A percentile compares a stretch with the other conserved stretches of the same genome.
Conservation (phyloP, 1,139 yeast species). For the Candida albicans region DNA sequence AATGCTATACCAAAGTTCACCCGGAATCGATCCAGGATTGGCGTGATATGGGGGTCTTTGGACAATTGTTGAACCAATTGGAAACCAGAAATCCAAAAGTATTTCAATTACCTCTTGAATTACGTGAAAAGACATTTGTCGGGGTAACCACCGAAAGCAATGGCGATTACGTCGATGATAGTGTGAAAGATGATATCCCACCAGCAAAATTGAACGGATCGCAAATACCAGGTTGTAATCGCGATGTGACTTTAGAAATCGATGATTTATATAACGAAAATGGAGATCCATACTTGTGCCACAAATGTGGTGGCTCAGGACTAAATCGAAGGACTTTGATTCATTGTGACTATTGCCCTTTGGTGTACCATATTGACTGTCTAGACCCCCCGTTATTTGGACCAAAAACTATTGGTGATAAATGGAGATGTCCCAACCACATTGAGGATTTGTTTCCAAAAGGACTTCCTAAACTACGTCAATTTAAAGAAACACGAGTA, state of each 20-base stretch:
- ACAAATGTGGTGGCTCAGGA: slow-evolving; percentile 74
- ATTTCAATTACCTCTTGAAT: slow-evolving; percentile 65
- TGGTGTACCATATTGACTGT: slow-evolving; percentile 94
- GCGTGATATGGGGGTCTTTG: slow-evolving; percentile 56
- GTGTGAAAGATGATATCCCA: slow-evolving; percentile 49
- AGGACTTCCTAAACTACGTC: slow-evolving; percentile 35
- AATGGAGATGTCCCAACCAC: slow-evolving; percentile 96
- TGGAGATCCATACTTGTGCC: slow-evolving; percentile 69
- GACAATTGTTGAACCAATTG: slow-evolving; percentile 59
- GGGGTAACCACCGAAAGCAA: slow-evolving; percentile 66
- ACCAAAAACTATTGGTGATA: slow-evolving; percentile 74
- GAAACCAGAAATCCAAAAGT: slow-evolving; percentile 68
- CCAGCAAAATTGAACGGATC: slow-evolving; percentile 40
- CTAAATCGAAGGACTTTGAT: slow-evolving; percentile 52
- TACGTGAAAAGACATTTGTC: slow-evolving; percentile 68
- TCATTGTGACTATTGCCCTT: slow-evolving; percentile 82
- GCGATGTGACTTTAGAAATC: slow-evolving; percentile 58
- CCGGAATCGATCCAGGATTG: slow-evolving; percentile 32
- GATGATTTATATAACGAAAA: slow-evolving; percentile 62
- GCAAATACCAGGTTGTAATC: slow-evolving; percentile 39
- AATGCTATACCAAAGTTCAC: slow-evolving; percentile 49
- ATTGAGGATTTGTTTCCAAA: slow-evolving; percentile 53
- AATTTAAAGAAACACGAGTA: slow-evolving; percentile 54
- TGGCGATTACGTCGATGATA: slow-evolving; percentile 71
- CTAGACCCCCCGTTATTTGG: slow-evolving; percentile 71